These are phyloP conservation scores for Xylaria sp. DNA, from an alignment of 2,329 filamentous ascomycete genomes.

Conservation along the genomic window DNA sequence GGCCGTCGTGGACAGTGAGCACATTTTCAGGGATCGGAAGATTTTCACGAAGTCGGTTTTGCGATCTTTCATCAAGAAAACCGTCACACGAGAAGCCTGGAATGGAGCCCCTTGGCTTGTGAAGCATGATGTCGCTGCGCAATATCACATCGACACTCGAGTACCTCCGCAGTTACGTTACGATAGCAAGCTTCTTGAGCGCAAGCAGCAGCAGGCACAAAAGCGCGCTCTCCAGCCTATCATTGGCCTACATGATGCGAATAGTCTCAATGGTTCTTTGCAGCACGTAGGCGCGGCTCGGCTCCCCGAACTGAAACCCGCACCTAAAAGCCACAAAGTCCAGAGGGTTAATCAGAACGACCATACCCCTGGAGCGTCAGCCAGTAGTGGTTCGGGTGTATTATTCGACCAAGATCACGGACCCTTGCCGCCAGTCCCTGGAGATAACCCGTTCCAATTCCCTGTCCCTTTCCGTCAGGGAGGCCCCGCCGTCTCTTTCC, in stretches of 20 bases:
- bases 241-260: conserved; percentile 37
- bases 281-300: conserved; percentile 46
- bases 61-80: conserved; percentile 90
- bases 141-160: conserved; percentile 81
- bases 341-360: conserved; percentile 46
- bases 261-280: conserved; percentile 32
- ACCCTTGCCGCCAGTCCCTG: conserved; percentile 37
- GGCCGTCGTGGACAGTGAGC: conserved; percentile 71
- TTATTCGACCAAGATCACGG: conserved; percentile 36
- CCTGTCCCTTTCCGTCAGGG: conserved; percentile 40
- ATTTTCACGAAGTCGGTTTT: conserved; percentile 93
- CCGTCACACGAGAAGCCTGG: conserved; percentile 87
- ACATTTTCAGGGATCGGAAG: conserved; percentile 82
- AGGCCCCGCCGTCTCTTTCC: conserved; percentile 38
- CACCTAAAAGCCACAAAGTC: conserved; percentile 61
- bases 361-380: conserved; percentile 35
- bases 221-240: conserved; percentile 49
- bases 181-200: conserved; percentile 71
- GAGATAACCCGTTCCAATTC: conserved; percentile 45
- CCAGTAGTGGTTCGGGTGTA: conserved; percentile 36
- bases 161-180: conserved; percentile 78
- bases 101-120: conserved; percentile 96
- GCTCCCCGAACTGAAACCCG: conserved; percentile 68
- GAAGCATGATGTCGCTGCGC: conserved; percentile 74
- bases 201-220: conserved; percentile 65